phyloP scores from a whole-genome alignment of 768 basidiomycete species.

The Mycena capillaripes region DNA sequence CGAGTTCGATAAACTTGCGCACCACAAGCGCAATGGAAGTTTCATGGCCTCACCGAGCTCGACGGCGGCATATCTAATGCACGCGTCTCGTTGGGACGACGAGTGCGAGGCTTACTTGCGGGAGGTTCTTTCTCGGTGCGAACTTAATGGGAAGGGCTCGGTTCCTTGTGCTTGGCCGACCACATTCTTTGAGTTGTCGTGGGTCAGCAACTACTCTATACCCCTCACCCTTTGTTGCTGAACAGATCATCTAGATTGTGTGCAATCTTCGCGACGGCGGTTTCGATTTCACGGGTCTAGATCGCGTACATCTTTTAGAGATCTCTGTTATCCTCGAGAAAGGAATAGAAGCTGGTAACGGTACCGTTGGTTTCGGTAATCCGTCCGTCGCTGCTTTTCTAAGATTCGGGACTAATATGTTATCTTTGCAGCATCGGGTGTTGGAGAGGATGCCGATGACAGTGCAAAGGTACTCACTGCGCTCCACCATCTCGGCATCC shows the following conservation, averaged over 20 bases:
- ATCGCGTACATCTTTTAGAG: background rate
- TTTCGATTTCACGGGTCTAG: background rate
- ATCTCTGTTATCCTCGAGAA: background rate
- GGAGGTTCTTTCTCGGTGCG: background rate
- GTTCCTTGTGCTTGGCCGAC: background rate
- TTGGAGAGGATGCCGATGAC: background rate
- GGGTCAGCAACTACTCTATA: background rate
- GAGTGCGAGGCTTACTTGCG: slow-evolving; percentile 1
- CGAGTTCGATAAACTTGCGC: background rate
- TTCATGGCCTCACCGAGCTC: background rate
- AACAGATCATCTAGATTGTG: no score
- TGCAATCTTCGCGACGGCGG: slow-evolving; percentile 1
- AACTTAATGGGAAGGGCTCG: background rate
- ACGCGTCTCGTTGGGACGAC: background rate
- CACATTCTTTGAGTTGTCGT: background rate
- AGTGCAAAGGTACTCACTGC: background rate
- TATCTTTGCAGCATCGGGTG: background rate
- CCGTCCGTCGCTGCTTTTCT: background rate
- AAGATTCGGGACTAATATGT: background rate
- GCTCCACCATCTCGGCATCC: background rate
- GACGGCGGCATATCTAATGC: background rate
- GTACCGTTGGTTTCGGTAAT: background rate
- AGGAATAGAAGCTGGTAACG: background rate
- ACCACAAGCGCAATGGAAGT: background rate
- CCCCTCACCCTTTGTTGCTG: no score